Evolutionary conservation across 192 early-diverging fungal species (phyloP).

Genomic region (Backusella circina): DNA sequence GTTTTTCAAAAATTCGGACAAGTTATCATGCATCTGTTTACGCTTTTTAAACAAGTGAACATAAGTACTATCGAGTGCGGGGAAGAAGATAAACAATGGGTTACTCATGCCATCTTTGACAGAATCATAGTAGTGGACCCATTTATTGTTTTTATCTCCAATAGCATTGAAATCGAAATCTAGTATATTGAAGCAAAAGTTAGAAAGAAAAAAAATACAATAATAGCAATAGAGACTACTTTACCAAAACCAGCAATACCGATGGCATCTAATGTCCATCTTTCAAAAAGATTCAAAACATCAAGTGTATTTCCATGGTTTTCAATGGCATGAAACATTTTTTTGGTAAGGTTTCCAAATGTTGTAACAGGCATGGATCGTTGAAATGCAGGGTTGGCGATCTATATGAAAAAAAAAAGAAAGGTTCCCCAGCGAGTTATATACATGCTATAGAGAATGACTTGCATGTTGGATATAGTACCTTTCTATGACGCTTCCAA

Average conservation of each 20-base stretch:
- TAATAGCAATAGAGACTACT: neutral
- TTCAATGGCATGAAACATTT: conserved; percentile 4
- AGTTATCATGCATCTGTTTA: neutral
- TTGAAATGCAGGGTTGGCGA: conserved; percentile 14
- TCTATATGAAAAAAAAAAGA: too few species aligned
- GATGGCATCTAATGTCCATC: conserved; percentile 54
- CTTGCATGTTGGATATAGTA: neutral
- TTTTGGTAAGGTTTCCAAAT: neutral
- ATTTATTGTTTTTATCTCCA: conserved; percentile 35
- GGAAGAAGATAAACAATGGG: conserved; percentile 51
- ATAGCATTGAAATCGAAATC: conserved; percentile 52
- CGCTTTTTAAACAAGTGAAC: conserved; percentile 1
- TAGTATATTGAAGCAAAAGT: neutral
- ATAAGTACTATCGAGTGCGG: conserved; percentile 38
- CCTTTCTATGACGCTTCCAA: conserved; percentile 21
- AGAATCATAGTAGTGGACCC: conserved; percentile 43
- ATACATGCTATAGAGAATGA: neutral
- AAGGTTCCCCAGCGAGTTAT: neutral
- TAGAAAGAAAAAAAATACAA: neutral
- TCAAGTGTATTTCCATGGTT: neutral
- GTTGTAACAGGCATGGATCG: conserved; percentile 6
- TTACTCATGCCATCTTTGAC: conserved; percentile 43
- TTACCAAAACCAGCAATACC: conserved; percentile 47
- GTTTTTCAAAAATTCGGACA: conserved; percentile 5
- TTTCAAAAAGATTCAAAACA: neutral